Conservation (phyloP, 371 early-diverging fungal genomes). For the Syncephalastrum monosporum region DNA sequence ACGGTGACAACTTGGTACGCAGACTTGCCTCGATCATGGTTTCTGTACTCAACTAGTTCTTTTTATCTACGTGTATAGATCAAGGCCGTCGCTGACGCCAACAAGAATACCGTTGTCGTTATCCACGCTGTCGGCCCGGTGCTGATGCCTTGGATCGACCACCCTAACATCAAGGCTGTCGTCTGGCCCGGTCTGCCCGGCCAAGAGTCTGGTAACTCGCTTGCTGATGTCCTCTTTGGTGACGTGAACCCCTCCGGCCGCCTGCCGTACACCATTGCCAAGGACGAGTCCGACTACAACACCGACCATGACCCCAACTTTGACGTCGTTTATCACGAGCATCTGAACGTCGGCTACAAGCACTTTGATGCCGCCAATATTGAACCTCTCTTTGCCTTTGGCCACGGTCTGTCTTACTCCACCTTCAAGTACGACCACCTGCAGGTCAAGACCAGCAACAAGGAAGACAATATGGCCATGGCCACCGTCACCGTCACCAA, state of each 20-base stretch:
- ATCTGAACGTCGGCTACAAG: slow-evolving; percentile 49
- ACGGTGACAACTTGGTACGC: slow-evolving; percentile 55
- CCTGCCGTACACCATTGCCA: slow-evolving; percentile 49
- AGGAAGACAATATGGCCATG: slow-evolving; percentile 5
- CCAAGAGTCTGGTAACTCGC: slow-evolving; percentile 51
- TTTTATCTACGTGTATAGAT: slow-evolving; percentile 24
- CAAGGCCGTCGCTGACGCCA: slow-evolving; percentile 39
- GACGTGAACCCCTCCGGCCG: slow-evolving; percentile 56
- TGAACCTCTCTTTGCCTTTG: slow-evolving; percentile 52
- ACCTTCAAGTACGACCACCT: slow-evolving; percentile 38
- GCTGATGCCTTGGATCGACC: slow-evolving; percentile 47
- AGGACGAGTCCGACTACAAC: slow-evolving; percentile 32
- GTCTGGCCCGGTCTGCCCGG: slow-evolving; percentile 47
- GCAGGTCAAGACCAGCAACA: slow-evolving; percentile 3
- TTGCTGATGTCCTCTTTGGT: slow-evolving; percentile 56
- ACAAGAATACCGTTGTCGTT: slow-evolving; percentile 50
- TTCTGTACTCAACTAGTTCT: neutral
- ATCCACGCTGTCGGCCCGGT: slow-evolving; percentile 51
- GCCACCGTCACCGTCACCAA: slow-evolving; percentile 36
- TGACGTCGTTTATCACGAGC: slow-evolving; percentile 45
- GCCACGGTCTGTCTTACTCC: slow-evolving; percentile 59
- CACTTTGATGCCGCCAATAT: slow-evolving; percentile 43
- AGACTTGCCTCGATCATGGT: neutral
- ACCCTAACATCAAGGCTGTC: slow-evolving; percentile 47
- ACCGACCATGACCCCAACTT: slow-evolving; percentile 6